A percentile compares a stretch with the other conserved stretches of the same genome.
phyloP scores from a whole-genome alignment of 129 eudicot species.

The Cynara cardunculus region DNA sequence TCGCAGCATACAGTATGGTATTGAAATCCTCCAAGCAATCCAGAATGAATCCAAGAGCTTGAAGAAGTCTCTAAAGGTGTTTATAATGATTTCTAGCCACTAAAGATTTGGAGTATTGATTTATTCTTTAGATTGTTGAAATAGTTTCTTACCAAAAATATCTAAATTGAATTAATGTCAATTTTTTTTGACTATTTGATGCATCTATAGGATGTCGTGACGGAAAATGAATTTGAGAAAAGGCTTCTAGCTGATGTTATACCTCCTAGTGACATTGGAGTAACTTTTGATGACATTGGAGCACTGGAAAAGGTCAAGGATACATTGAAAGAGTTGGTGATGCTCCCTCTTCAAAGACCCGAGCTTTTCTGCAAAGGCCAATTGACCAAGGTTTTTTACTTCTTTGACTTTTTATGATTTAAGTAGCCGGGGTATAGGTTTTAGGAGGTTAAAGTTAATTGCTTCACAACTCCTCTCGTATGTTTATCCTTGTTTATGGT shows the following conservation, averaged over 20 bases:
- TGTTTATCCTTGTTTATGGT: neutral
- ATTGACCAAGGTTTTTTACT: constrained; percentile 62
- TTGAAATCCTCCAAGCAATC: constrained; percentile 57
- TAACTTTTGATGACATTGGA: constrained; percentile 96
- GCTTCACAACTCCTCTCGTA: neutral
- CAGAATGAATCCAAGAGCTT: constrained; percentile 83
- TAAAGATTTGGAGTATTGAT: neutral
- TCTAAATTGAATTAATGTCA: neutral
- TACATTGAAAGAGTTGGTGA: constrained; percentile 89
- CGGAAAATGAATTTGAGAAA: constrained; percentile 95
- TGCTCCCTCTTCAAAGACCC: constrained; percentile 96
- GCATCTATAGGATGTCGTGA: constrained; percentile 67
- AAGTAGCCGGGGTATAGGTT: neutral
- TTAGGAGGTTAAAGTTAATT: neutral
- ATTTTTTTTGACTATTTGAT: constrained; percentile 9
- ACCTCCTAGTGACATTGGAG: constrained; percentile 94
- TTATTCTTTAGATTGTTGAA: constrained; percentile 4
- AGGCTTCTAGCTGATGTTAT: constrained; percentile 89
- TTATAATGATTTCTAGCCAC: neutral
- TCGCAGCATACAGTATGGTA: constrained; percentile 73
- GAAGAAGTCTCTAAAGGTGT: constrained; percentile 94
- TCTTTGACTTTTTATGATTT: neutral
- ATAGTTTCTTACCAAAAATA: neutral
- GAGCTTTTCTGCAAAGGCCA: constrained; percentile 99
- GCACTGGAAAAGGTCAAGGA: constrained; percentile 96